These are phyloP conservation scores for Gremmenia infestans DNA, from an alignment of 2,329 filamentous ascomycete genomes.

Conservation along the genomic window DNA sequence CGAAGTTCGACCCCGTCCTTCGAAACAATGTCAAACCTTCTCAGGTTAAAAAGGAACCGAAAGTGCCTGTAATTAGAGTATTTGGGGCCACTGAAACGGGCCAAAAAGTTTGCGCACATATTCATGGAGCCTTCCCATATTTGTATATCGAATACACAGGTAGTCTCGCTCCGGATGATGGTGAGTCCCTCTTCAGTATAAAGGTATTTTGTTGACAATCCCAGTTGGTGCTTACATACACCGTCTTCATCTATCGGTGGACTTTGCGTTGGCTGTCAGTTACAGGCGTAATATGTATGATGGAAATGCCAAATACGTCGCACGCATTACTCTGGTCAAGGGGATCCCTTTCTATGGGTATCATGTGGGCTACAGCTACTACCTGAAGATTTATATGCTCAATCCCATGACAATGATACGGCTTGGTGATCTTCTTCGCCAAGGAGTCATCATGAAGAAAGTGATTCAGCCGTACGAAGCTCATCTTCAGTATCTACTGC, in stretches of 20 bases:
- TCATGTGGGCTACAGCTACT: slow-evolving; percentile 84
- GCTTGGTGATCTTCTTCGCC: slow-evolving; percentile 77
- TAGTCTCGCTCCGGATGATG: slow-evolving; percentile 58
- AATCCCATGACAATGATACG: slow-evolving; percentile 85
- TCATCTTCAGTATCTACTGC: slow-evolving; percentile 84
- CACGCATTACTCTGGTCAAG: slow-evolving; percentile 86
- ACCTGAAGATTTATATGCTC: slow-evolving; percentile 90
- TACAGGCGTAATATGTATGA: slow-evolving; percentile 73
- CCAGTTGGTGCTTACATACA: slow-evolving; percentile 71
- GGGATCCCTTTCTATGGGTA: slow-evolving; percentile 95
- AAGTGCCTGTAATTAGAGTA: slow-evolving; percentile 79
- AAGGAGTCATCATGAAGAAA: slow-evolving; percentile 80
- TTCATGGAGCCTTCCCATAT: slow-evolving; percentile 94
- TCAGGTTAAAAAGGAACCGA: slow-evolving; percentile 58
- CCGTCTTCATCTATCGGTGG: slow-evolving; percentile 78
- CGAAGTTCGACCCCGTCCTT: slow-evolving; percentile 75
- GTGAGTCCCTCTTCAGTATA: slow-evolving; percentile 41
- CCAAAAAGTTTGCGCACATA: slow-evolving; percentile 91
- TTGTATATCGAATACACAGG: slow-evolving; percentile 85
- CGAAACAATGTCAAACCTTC: slow-evolving; percentile 57
- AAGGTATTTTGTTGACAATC: slow-evolving; percentile 13
- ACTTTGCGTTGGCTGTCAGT: slow-evolving; percentile 81
- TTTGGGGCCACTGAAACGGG: slow-evolving; percentile 93
- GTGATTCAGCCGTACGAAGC: slow-evolving; percentile 90
- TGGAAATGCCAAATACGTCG: slow-evolving; percentile 69